A percentile compares a stretch with the other conserved stretches of the same genome.
Conservation (phyloP, 129 eudicot species). For the Arctium lappa region DNA sequence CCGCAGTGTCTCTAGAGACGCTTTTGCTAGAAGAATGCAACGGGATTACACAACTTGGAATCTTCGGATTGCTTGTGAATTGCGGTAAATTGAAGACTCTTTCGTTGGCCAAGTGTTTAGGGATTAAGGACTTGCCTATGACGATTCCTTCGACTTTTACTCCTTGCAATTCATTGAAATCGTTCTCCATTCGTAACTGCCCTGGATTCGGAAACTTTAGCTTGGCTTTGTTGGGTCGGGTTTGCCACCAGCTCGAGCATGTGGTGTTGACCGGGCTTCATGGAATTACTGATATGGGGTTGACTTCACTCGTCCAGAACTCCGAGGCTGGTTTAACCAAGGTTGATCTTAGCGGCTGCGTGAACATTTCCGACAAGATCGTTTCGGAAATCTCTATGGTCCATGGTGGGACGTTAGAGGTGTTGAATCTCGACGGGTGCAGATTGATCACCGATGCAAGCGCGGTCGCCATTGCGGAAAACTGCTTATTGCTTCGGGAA, state of each 20-base stretch:
- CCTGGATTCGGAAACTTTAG: constrained; percentile 64
- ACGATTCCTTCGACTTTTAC: constrained; percentile 30
- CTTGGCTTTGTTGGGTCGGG: constrained; percentile 48
- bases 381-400: constrained; percentile 43
- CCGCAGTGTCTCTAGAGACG: constrained; percentile 44
- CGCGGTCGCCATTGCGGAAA: constrained; percentile 46
- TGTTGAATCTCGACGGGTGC: constrained; percentile 69
- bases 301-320: constrained; percentile 48
- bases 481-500: constrained; percentile 53
- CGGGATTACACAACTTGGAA: constrained; percentile 65
- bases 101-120: constrained; percentile 53
- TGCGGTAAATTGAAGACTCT: constrained; percentile 61
- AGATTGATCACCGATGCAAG: constrained; percentile 49
- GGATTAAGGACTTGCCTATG: constrained; percentile 46
- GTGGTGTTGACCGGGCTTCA: constrained; percentile 49
- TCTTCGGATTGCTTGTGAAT: constrained; percentile 50
- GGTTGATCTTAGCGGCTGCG: constrained; percentile 52
- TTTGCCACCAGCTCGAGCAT: constrained; percentile 56
- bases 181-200: constrained; percentile 61
- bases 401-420: constrained; percentile 63
- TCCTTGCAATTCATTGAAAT: constrained; percentile 37
- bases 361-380: constrained; percentile 50
- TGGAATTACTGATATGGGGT: constrained; percentile 53
- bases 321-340: constrained; percentile 48
- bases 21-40: constrained; percentile 82